Conservation (phyloP, 2,329 filamentous ascomycete genomes). For the Colletotrichum lindemuthianum region DNA sequence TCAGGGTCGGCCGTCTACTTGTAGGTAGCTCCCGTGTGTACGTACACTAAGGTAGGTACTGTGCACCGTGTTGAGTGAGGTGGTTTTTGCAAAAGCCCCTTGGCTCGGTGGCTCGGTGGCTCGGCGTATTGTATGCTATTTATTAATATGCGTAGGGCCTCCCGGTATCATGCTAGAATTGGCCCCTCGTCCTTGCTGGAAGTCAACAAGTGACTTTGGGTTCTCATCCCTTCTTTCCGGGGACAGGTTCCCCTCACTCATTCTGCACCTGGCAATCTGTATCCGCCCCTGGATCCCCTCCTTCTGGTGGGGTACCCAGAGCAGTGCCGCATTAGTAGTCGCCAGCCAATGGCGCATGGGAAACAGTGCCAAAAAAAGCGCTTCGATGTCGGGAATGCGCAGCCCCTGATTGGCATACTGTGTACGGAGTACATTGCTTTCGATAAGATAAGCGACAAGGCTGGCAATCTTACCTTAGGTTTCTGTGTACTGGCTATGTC, state of each 20-base stretch:
- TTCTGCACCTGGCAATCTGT: too few relatives aligned
- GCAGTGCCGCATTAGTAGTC: background rate
- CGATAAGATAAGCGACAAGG: slow-evolving; percentile 28
- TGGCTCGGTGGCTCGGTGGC: background rate
- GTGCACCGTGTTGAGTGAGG: background rate
- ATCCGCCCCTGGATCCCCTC: slow-evolving; percentile 2
- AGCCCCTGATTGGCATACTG: slow-evolving; percentile 30
- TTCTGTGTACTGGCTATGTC: too few relatives aligned
- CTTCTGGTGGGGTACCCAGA: slow-evolving; percentile 22
- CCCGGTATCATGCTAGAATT: slow-evolving; percentile 1
- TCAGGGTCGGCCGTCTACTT: slow-evolving; percentile 14
- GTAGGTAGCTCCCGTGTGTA: background rate
- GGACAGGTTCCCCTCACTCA: background rate
- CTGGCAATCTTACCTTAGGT: slow-evolving; percentile 13
- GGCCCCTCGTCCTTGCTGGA: slow-evolving; percentile 15
- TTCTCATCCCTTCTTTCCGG: background rate
- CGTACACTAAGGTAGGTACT: too few relatives aligned
- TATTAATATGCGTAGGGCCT: too few relatives aligned
- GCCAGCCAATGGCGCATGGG: slow-evolving; percentile 16
- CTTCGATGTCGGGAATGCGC: slow-evolving; percentile 17
- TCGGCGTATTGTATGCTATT: too few relatives aligned
- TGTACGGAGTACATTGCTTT: slow-evolving; percentile 17
- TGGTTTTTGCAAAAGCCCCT: background rate
- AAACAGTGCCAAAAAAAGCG: slow-evolving; percentile 5
- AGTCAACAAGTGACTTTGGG: background rate